A percentile compares a stretch with the other conserved stretches of the same genome.
Evolutionary conservation across 2,329 filamentous ascomycete genomes (phyloP).

Genomic region (Pseudocercospora musae): DNA sequence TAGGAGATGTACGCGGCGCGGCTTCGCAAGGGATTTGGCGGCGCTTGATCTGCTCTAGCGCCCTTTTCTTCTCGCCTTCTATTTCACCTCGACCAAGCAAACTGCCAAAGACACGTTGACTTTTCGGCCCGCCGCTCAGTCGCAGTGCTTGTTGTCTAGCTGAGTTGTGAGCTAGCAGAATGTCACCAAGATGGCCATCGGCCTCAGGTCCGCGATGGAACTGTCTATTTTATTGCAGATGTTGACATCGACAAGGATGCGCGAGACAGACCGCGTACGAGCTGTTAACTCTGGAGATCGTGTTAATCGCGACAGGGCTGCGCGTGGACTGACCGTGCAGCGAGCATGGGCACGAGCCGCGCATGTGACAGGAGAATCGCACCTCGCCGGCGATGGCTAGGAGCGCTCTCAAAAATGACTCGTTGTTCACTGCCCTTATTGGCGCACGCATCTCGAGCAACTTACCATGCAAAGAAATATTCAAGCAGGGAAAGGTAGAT

Average conservation of each 20-base stretch:
- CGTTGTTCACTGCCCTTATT: neutral
- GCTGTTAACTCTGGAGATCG: neutral
- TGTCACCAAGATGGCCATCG: neutral
- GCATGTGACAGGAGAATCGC: no score
- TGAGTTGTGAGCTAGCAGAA: neutral
- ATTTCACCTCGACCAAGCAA: neutral
- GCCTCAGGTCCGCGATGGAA: neutral
- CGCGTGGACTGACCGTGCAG: neutral
- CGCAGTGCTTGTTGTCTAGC: neutral
- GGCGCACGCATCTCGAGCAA: neutral
- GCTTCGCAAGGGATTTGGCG: neutral
- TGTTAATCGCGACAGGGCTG: neutral
- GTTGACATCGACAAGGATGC: neutral
- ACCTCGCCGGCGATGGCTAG: neutral
- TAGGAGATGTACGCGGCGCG: neutral
- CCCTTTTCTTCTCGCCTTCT: neutral
- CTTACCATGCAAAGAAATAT: neutral
- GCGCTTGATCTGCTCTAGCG: neutral
- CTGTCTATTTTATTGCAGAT: neutral
- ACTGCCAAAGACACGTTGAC: conserved; percentile 1
- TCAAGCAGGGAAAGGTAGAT: neutral
- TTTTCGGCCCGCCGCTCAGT: neutral
- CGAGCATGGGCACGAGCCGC: neutral
- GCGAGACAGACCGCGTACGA: neutral
- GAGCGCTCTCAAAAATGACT: neutral